Evolutionary conservation across 331 rosid genomes (phyloP).

Genomic region (Saraca asoca): DNA sequence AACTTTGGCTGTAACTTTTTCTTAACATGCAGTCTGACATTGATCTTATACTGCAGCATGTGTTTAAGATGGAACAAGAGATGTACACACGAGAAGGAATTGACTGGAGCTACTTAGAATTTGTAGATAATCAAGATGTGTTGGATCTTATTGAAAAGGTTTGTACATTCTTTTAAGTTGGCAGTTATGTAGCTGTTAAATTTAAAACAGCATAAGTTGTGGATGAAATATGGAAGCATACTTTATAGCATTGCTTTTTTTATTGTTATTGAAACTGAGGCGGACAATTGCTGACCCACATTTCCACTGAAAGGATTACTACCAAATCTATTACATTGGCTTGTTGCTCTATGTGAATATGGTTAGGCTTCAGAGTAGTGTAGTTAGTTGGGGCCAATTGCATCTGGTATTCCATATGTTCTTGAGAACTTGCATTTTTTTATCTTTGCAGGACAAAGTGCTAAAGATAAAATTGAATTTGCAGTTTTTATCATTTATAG

Average conservation of each 20-base stretch:
- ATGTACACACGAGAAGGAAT: conserved; percentile 76
- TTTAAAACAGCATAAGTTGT: not conserved
- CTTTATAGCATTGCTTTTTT: conserved; percentile 11
- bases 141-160: conserved; percentile 95
- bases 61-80: conserved; percentile 94
- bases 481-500: too few relatives aligned
- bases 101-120: conserved; percentile 89
- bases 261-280: conserved; percentile 22
- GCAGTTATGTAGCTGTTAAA: conserved; percentile 12
- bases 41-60: conserved; percentile 66
- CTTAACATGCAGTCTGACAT: conserved; percentile 43
- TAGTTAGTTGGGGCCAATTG: too few relatives aligned
- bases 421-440: too few relatives aligned
- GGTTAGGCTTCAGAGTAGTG: too few relatives aligned
- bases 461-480: too few relatives aligned
- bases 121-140: conserved; percentile 85
- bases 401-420: too few relatives aligned
- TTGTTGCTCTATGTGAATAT: conserved; percentile 15
- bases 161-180: conserved; percentile 30
- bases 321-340: conserved; percentile 7
- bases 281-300: conserved; percentile 19
- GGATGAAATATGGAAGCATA: conserved; percentile 3
- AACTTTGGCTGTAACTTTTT: conserved; percentile 43
- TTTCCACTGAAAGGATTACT: conserved; percentile 20
- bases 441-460: too few relatives aligned